Conservation (phyloP, 768 basidiomycete genomes). For the Boletus vinaceobasis region DNA sequence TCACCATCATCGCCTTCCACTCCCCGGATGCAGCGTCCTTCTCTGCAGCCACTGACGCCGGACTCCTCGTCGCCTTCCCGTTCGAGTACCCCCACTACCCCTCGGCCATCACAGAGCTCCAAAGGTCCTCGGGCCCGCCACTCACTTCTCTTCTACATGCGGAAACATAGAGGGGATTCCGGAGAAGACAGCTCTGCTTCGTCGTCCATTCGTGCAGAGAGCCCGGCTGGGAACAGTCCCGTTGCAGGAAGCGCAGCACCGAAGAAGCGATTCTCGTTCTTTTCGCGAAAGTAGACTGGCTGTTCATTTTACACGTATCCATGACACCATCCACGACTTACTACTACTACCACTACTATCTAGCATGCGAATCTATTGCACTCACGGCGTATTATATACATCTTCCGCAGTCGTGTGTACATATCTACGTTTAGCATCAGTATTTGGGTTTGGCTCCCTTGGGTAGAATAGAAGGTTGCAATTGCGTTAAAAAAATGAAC, state of each 20-base stretch:
- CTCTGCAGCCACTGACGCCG: conserved; percentile 29
- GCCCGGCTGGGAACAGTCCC: conserved; percentile 6
- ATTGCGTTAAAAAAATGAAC: conserved; percentile 27
- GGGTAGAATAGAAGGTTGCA: background rate
- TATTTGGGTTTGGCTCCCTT: background rate
- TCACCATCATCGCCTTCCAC: conserved; percentile 20
- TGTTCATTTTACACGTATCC: conserved; percentile 11
- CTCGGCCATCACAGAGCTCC: conserved; percentile 24
- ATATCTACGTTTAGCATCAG: conserved; percentile 1
- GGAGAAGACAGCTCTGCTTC: conserved; percentile 25
- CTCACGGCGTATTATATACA: conserved; percentile 10
- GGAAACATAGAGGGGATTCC: conserved; percentile 20
- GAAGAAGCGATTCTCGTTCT: conserved; percentile 31
- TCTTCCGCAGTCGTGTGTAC: conserved; percentile 4
- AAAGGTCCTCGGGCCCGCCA: conserved; percentile 25
- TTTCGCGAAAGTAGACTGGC: conserved; percentile 29
- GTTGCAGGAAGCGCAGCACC: background rate
- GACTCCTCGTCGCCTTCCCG: conserved; percentile 31
- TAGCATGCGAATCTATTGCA: conserved; percentile 19
- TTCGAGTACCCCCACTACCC: conserved; percentile 30
- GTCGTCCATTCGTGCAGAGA: conserved; percentile 20
- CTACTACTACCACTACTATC: conserved; percentile 5
- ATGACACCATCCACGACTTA: conserved; percentile 18
- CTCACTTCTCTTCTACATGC: conserved; percentile 32
- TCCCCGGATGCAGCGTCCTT: conserved; percentile 20